Evolutionary conservation across 2,329 filamentous ascomycete species (phyloP), one percentile per base, ranked within the genome.

Genomic region (Aspergillus sp.): DNA sequence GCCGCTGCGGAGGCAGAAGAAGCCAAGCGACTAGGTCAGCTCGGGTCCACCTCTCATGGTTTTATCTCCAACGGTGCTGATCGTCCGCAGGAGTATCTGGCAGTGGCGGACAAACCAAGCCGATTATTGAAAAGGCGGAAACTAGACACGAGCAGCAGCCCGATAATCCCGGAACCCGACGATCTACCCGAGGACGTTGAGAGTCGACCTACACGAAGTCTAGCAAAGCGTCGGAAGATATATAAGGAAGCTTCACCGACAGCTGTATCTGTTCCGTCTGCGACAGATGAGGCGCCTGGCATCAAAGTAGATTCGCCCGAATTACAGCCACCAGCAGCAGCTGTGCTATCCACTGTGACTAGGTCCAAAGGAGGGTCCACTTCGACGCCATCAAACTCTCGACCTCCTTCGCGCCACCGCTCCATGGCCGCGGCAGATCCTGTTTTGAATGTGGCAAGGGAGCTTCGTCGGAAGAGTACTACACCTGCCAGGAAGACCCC

Each of bases 111-210:
- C 48, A 63, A 64, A 52, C 51, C 56, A 24, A 63, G 61, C 50
- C 59, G 62, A 38, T 30, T 60, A 39, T 55, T 63, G 56, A 71
- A 66, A 58, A 87, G 86, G 70, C 78, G 84, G 51, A 87, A 86
- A 66, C 74, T 81, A 41, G 83, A 85, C 48, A 72, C 78, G 26
- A 30, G 26, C 30, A 74, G 74, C 18, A 74, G 75, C 2, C 68
- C 70, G 9, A 61, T 70, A 38, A 48, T 69, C 26, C 49, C 60
- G 20, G 52, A 54, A 39, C 13, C 49, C 26, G 42, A 24, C 47
- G 39, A 38, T 57, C 45, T 52, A 50, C 54, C 44, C 48, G 57
- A 59, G 59, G 65, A 64, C 51, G 50, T 47, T 30, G 65, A 69
- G 48, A 66, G 66, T 26, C 60, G 65, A 11, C 55, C 66, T 47